A percentile compares a stretch with the other conserved stretches of the same genome.
phyloP scores from a whole-genome alignment of 176 grass and related monocot genomes.

The Carex kokanica region DNA sequence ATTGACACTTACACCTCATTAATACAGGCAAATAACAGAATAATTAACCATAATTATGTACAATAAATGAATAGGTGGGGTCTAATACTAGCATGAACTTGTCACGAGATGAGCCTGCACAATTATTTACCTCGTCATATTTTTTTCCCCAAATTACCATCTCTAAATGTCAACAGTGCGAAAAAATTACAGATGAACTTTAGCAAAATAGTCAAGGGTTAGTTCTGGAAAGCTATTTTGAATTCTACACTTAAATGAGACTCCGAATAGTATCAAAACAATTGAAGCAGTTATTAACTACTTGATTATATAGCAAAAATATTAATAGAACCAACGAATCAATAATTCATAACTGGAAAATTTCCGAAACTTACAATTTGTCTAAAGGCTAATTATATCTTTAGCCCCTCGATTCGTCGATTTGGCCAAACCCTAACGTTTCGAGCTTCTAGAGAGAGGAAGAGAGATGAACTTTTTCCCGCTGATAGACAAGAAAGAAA shows the following conservation, averaged over 20 bases:
- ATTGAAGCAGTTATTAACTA: neutral
- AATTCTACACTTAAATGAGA: neutral
- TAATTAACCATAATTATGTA: neutral
- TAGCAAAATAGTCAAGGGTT: neutral
- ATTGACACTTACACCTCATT: neutral
- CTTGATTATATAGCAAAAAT: no score
- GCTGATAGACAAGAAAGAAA: neutral
- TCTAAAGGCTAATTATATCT: neutral
- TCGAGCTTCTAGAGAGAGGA: neutral
- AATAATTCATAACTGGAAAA: neutral
- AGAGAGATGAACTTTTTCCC: neutral
- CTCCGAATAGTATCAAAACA: neutral
- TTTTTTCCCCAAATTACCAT: neutral
- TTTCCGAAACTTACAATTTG: neutral
- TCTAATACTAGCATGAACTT: neutral
- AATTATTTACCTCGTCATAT: neutral
- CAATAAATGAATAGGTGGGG: neutral
- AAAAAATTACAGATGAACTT: neutral
- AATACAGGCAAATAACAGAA: neutral
- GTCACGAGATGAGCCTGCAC: neutral
- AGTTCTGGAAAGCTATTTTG: neutral
- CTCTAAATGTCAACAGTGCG: neutral
- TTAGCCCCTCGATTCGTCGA: neutral
- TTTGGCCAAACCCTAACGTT: conserved; percentile 4
- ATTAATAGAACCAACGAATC: neutral